These are phyloP conservation scores for Termitomyces sp. DNA, from an alignment of 768 basidiomycete genomes.

Conservation along the genomic window DNA sequence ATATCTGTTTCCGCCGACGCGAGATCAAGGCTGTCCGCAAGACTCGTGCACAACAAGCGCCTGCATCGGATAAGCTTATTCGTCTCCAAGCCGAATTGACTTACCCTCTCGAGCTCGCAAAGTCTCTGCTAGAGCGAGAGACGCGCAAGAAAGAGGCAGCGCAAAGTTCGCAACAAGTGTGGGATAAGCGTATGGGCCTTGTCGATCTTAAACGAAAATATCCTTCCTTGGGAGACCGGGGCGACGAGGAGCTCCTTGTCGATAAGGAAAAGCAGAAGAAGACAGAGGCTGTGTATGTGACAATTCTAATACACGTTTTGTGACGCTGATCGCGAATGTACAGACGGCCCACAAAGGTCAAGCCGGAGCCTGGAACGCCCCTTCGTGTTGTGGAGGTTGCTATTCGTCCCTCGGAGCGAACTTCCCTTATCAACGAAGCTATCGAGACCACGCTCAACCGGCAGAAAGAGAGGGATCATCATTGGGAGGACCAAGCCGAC, in stretches of 20 bases:
- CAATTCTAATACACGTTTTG: not conserved
- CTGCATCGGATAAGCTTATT: conserved; percentile 82
- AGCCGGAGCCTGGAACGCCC: conserved; percentile 38
- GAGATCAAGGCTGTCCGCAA: conserved; percentile 94
- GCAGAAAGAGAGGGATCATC: conserved; percentile 69
- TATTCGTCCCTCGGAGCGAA: conserved; percentile 63
- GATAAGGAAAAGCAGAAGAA: conserved; percentile 73
- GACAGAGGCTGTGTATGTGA: conserved; percentile 33
- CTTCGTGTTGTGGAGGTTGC: conserved; percentile 38
- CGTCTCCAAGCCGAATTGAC: conserved; percentile 75
- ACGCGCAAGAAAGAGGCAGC: conserved; percentile 63
- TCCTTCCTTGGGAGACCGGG: conserved; percentile 51
- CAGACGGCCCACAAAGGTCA: conserved; percentile 50
- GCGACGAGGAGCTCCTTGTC: conserved; percentile 65
- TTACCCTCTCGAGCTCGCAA: conserved; percentile 68
- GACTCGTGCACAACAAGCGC: conserved; percentile 86
- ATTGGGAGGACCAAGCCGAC: conserved; percentile 87
- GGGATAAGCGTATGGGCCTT: conserved; percentile 72
- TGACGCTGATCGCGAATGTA: conserved; percentile 15
- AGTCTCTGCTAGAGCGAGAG: conserved; percentile 66
- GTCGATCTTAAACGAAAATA: conserved; percentile 78
- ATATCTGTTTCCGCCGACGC: conserved; percentile 93
- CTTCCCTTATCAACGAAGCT: conserved; percentile 49
- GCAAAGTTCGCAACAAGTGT: conserved; percentile 56
- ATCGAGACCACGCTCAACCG: conserved; percentile 56